Conservation (phyloP, 2,329 filamentous ascomycete genomes). For the Aspergillus sp. region DNA sequence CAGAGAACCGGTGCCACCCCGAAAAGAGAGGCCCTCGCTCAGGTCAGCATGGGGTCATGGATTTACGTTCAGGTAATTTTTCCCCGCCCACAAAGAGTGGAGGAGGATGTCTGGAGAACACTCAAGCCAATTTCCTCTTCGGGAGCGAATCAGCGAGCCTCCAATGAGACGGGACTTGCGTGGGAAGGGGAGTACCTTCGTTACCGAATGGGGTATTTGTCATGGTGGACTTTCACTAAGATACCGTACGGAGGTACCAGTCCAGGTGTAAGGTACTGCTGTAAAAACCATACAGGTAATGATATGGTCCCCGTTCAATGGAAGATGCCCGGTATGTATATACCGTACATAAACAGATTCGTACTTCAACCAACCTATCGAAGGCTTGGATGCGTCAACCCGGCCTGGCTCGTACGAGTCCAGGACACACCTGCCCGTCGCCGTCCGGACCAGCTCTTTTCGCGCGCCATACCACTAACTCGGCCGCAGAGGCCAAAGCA, state of each 20-base stretch:
- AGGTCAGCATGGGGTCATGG: constrained; percentile 3
- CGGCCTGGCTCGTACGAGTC: neutral
- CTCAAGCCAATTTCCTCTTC: neutral
- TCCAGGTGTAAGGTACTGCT: neutral
- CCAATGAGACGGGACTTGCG: neutral
- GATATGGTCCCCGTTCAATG: too few relatives aligned
- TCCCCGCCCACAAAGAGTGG: neutral
- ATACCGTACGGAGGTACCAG: too few relatives aligned
- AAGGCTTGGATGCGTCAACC: too few relatives aligned
- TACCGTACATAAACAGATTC: neutral
- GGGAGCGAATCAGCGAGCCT: constrained; percentile 1
- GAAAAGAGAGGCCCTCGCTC: neutral
- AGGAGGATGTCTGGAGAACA: neutral
- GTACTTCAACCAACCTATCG: neutral
- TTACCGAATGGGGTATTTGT: constrained; percentile 6
- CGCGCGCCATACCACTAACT: neutral
- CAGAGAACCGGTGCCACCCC: neutral
- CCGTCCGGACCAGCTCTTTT: neutral
- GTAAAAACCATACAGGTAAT: neutral
- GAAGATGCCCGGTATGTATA: too few relatives aligned
- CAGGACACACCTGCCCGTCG: neutral
- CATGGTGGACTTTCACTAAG: neutral
- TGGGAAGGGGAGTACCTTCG: neutral
- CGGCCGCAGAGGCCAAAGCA: constrained; percentile 10
- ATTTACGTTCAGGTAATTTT: neutral